Conservation (phyloP, 768 basidiomycete genomes). For the Boletus subcaerulescens region DNA sequence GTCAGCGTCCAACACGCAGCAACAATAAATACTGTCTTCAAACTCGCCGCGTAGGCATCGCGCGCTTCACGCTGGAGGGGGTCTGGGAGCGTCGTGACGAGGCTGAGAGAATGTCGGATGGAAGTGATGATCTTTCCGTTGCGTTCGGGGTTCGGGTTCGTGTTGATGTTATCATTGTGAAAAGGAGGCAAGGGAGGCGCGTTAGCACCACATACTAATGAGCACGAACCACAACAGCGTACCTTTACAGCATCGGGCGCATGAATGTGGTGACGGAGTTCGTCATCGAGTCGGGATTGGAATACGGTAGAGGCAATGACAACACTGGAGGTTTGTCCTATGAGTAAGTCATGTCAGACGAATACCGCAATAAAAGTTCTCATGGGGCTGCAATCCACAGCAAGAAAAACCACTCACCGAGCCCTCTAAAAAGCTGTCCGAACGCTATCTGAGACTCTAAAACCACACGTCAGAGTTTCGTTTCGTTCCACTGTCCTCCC, state of each 20-base stretch:
- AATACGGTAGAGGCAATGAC: slow-evolving; percentile 22
- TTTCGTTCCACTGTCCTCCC: not conserved
- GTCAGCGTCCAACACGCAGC: slow-evolving; percentile 17
- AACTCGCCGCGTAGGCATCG: slow-evolving; percentile 20
- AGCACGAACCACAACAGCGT: not conserved
- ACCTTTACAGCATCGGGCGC: slow-evolving; percentile 10
- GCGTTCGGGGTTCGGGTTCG: too few species aligned
- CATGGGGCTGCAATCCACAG: not conserved
- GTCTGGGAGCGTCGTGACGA: slow-evolving; percentile 9
- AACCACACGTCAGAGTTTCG: not conserved
- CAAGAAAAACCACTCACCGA: not conserved
- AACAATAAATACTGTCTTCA: slow-evolving; percentile 15
- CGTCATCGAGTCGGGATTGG: slow-evolving; percentile 14
- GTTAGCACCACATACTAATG: not conserved
- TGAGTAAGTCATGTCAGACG: not conserved
- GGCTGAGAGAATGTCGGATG: slow-evolving; percentile 20
- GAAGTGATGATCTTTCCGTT: slow-evolving; percentile 11
- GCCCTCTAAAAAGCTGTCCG: slow-evolving; percentile 22
- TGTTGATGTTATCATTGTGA: too few species aligned
- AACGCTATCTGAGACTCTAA: slow-evolving; percentile 19
- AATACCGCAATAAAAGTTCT: too few species aligned
- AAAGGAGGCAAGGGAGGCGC: too few species aligned
- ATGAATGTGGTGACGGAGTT: slow-evolving; percentile 15
- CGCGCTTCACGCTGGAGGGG: slow-evolving; percentile 15
- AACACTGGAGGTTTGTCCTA: slow-evolving; percentile 23